phyloP scores from a whole-genome alignment of 805 yeast genomes.

The Candida maesae region DNA sequence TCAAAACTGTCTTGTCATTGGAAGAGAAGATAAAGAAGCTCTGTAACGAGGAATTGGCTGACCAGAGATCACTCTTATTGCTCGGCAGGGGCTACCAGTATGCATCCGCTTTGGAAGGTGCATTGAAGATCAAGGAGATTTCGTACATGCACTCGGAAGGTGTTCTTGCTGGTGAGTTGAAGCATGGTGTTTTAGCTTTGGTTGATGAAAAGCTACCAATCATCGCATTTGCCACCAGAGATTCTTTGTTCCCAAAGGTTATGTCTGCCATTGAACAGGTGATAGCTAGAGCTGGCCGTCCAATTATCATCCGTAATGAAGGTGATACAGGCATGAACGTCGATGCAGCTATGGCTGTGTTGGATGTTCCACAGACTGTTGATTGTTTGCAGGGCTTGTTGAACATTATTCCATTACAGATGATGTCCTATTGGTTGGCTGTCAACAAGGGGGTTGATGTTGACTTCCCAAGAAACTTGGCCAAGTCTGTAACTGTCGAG shows the following conservation, averaged over 20 bases:
- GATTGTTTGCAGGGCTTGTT: constrained; percentile 97
- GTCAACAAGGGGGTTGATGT: constrained; percentile 93
- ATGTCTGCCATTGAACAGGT: constrained; percentile 96
- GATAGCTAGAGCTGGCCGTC: constrained; percentile 95
- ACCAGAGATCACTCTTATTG: constrained; percentile 81
- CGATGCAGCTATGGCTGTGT: constrained; percentile 58
- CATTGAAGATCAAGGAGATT: constrained; percentile 95
- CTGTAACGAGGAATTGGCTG: constrained; percentile 68
- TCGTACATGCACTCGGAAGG: constrained; percentile 99
- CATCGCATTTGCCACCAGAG: constrained; percentile 94
- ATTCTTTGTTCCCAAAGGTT: constrained; percentile 92
- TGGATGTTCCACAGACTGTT: constrained; percentile 92
- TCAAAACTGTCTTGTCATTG: constrained; percentile 67
- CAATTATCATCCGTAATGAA: constrained; percentile 87
- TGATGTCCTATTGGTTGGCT: constrained; percentile 96
- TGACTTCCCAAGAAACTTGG: constrained; percentile 98
- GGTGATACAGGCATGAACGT: constrained; percentile 60
- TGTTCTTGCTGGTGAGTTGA: constrained; percentile 97
- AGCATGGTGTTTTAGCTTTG: constrained; percentile 96
- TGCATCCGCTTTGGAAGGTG: constrained; percentile 98
- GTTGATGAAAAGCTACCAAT: constrained; percentile 94
- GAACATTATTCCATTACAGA: constrained; percentile 90
- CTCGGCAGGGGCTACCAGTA: constrained; percentile 97
- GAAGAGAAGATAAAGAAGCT: constrained; percentile 71
- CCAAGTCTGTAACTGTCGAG: constrained; percentile 97